A percentile compares a stretch with the other conserved stretches of the same genome.
phyloP scores from a whole-genome alignment of 2,329 filamentous ascomycete genomes.

The Calonectria henricotiae region DNA sequence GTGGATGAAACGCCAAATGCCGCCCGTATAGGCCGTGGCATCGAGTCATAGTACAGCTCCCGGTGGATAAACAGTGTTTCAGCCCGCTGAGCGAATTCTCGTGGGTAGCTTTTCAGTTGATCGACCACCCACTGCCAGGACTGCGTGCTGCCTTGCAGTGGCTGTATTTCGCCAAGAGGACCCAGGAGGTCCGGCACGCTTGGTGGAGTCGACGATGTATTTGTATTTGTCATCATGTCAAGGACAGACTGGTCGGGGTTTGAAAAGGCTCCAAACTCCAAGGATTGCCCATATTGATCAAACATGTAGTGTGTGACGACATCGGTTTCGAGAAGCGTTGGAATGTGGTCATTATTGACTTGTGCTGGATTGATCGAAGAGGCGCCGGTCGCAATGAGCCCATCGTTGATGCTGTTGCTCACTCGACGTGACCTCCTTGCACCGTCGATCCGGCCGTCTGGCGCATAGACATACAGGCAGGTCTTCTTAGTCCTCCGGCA shows the following conservation, averaged over 20 bases:
- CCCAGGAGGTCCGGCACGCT: slow-evolving; percentile 1
- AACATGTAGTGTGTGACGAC: background rate
- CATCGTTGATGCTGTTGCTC: background rate
- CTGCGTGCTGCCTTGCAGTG: background rate
- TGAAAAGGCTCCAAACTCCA: background rate
- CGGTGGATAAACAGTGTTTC: slow-evolving; percentile 8
- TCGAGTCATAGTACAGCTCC: background rate
- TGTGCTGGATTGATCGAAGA: background rate
- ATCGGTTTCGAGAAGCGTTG: background rate
- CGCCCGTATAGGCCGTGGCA: background rate
- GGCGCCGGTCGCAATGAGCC: too few relatives aligned
- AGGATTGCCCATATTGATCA: background rate
- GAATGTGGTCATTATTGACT: background rate
- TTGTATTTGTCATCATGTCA: background rate
- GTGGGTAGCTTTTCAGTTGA: background rate
- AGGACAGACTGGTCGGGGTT: background rate
- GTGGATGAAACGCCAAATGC: slow-evolving; percentile 2
- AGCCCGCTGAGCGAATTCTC: background rate
- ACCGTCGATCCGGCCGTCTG: background rate
- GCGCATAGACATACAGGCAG: background rate
- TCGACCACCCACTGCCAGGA: slow-evolving; percentile 12
- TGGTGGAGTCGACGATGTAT: background rate
- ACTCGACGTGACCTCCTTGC: background rate
- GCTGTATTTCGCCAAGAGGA: background rate
- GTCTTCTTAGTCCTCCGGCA: slow-evolving; percentile 3